Conservation (phyloP, 495 filamentous ascomycete genomes). For the Penicillium chermesinum region DNA sequence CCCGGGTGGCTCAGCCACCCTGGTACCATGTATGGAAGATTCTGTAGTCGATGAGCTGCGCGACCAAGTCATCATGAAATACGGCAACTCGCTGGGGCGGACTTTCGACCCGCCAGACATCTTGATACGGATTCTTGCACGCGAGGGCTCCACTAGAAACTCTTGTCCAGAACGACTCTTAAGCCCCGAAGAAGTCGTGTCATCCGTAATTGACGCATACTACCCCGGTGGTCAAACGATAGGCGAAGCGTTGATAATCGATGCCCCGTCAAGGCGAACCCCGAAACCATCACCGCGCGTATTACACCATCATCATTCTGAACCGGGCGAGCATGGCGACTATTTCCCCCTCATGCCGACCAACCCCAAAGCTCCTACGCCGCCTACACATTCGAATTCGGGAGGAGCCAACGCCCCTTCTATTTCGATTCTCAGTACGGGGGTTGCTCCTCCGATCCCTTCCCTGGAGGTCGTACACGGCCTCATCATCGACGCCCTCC, state of each 20-base stretch:
- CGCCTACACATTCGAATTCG: constrained; percentile 33
- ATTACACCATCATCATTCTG: constrained; percentile 52
- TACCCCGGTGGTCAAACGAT: constrained; percentile 85
- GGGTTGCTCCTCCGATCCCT: constrained; percentile 73
- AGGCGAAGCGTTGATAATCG: constrained; percentile 88
- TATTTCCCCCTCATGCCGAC: constrained; percentile 87
- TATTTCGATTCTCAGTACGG: constrained; percentile 74
- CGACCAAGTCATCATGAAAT: constrained; percentile 88
- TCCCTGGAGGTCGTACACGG: constrained; percentile 66
- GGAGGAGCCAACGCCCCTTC: constrained; percentile 38
- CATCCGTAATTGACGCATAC: constrained; percentile 71
- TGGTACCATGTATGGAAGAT: constrained; percentile 79
- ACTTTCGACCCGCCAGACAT: constrained; percentile 88
- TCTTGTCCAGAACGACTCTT: constrained; percentile 59
- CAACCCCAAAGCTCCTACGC: constrained; percentile 33
- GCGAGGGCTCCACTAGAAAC: constrained; percentile 45
- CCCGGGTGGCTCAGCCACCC: constrained; percentile 75
- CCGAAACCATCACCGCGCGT: constrained; percentile 73
- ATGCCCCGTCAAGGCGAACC: constrained; percentile 75
- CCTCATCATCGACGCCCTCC: constrained; percentile 39
- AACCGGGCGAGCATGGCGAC: constrained; percentile 73
- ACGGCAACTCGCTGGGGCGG: constrained; percentile 83
- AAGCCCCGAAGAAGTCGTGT: constrained; percentile 82
- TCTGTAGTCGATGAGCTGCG: constrained; percentile 93
- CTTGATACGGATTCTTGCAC: constrained; percentile 56